Evolutionary conservation across 176 grass and related monocot genomes (phyloP).

Genomic region (Guadua angustifolia): DNA sequence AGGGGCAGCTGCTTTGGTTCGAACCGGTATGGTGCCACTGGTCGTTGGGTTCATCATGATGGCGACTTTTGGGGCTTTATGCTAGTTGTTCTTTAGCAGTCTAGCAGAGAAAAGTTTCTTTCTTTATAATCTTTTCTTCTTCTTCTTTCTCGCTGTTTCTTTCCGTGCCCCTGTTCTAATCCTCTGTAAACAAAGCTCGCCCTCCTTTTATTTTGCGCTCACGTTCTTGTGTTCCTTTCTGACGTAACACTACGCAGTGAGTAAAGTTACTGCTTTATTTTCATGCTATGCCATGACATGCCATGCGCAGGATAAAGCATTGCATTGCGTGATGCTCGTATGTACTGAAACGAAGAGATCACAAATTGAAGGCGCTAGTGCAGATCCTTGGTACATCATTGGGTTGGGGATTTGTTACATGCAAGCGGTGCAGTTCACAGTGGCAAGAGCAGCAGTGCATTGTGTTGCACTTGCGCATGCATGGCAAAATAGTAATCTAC

Average conservation of each 20-base stretch:
- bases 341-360: not conserved
- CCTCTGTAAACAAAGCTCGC: conserved; percentile 43
- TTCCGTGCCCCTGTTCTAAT: not conserved
- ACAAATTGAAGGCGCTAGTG: not conserved
- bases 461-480: too few relatives aligned
- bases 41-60: conserved; percentile 33
- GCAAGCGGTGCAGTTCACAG: not conserved
- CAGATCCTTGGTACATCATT: not conserved
- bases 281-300: not conserved
- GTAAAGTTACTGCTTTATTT: not conserved
- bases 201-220: not conserved
- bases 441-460: too few relatives aligned
- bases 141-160: not conserved
- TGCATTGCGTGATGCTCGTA: not conserved
- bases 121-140: not conserved
- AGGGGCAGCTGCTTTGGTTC: conserved; percentile 28
- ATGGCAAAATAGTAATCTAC: too few relatives aligned
- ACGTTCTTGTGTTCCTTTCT: too few relatives aligned
- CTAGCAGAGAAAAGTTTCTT: conserved; percentile 27
- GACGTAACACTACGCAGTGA: not conserved
- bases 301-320: conserved; percentile 6
- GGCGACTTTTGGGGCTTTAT: conserved; percentile 49
- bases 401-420: not conserved
- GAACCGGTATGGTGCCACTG: not conserved
- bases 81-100: not conserved